Evolutionary conservation across 2,329 filamentous ascomycete genomes (phyloP), one percentile per base, ranked within the genome.

Genomic region (Ophiostoma angusticollis): DNA sequence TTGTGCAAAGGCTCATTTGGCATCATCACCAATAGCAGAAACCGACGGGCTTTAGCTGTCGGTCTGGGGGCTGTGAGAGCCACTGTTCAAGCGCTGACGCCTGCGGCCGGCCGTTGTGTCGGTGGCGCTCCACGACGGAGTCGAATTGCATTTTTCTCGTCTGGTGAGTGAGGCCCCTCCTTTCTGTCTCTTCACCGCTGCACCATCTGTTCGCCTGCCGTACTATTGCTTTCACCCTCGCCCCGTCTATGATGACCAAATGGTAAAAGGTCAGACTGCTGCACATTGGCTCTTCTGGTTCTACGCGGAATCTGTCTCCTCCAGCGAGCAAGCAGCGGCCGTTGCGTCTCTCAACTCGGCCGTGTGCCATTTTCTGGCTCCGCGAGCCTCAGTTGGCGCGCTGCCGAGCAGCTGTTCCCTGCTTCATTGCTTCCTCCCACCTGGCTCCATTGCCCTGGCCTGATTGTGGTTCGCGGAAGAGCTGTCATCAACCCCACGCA

Each of bases 261-360:
- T 62, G 62, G 62, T 65, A 65, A 65, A 65, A 65, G 62, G 60
- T 63, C 61, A 49, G 62, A 65, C 58, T 55, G 55, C 50, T 39
- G 31, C 19, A n/a, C 9, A 22, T n/a, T 28, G 45, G 45, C 54
- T 49, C 50, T 55, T 57, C 62, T 58, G 61, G 62, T 58, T 52
- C 54, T 42, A 31, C 41, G 41, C 44, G 32, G 29, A 37, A 41
- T 35, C 16, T 30, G 24, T 31, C 21, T 40, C 41, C 27, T 40
- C 37, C 25, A 14, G 18, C 31, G 11, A 11, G 21, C 31, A 11
- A 11, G 21, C 37, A 33, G 21, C 11, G 32, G 37, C 29, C 22
- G n/a, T 12, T 29, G 9, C 24, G 32, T 28, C 39, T 40, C 37
- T 14, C 36, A 39, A 37, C 36, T 36, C 23, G 19, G 31, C 21